Evolutionary conservation across 2,329 filamentous ascomycete genomes (phyloP), one percentile per base, ranked within the genome.

Genomic region (Alternaria panax): DNA sequence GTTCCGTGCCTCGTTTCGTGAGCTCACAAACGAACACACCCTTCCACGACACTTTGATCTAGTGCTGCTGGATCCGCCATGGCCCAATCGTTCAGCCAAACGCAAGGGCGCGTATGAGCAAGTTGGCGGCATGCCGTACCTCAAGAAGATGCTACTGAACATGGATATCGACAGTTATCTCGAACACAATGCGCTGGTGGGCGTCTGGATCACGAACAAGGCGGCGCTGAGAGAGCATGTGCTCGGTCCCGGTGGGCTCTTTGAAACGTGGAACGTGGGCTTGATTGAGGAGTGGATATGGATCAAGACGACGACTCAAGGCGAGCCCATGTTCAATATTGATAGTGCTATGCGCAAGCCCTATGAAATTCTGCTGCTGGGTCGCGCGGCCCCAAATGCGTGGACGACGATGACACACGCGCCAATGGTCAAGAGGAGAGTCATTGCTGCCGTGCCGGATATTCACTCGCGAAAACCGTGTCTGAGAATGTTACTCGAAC

Each of bases 401-500:
- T 67, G 63, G 62, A 68, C 68, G 4, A 67, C 57, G 12, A 69
- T 66, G 61, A 25, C 62, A 42, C 59, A 64, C 45, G 32, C 68
- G 73, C 20, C 75, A 60, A 38, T 67, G 2, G 70, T 83, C 4
- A 79, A 72, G 46, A 80, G 78, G 28, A 88, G 84, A 72, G 85
- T 92, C 2, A 81, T 94, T 30, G 75, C 92, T 8, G 87, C 85
- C 1, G 90, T 92, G 22, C 90, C 91, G 1, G 91, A 94, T 72
- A 67, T 92, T 4, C 92, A 95, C 76, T 93, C 91, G 0, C 81
- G 91, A 47, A 95, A 95, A 73, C 92, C 92, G 4, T 91, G 88
- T 69, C 72, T 94, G 55, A 87, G 88, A 60, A 70, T 76, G 2
- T 66, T 92, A 22, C 85, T 92, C 48, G 82, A 85, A 54, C 78